Percentiles rank a stretch among this genome's conserved stretches.
Evolutionary conservation across 306 rosid species (phyloP).

Genomic region (Malus orientalis): DNA sequence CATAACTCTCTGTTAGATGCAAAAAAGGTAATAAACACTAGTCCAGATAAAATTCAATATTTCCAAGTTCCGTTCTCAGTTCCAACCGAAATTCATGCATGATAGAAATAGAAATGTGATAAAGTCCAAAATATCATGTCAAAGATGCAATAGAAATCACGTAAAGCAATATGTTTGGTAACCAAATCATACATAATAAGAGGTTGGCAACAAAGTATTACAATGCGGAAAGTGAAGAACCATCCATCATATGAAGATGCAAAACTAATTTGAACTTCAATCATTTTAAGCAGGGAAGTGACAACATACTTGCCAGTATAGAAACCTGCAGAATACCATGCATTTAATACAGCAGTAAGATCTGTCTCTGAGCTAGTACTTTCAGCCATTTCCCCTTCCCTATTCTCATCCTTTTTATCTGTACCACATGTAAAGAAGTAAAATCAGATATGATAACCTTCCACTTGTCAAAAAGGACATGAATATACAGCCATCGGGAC

Average conservation of each 20-base stretch:
- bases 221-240: not conserved
- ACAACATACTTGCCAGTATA: slow-evolving; percentile 68
- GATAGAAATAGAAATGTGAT: not conserved
- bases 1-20: not conserved
- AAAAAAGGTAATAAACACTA: not conserved
- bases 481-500: not conserved
- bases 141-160: not conserved
- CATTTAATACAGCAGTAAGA: slow-evolving; percentile 55
- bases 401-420: slow-evolving; percentile 31
- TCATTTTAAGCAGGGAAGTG: not conserved
- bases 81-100: not conserved
- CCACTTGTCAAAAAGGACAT: not conserved
- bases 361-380: slow-evolving; percentile 44
- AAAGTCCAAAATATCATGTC: not conserved
- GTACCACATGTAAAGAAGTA: slow-evolving; percentile 12
- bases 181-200: not conserved
- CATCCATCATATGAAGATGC: not conserved
- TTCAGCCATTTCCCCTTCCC: slow-evolving; percentile 23
- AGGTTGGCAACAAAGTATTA: not conserved
- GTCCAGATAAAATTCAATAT: not conserved
- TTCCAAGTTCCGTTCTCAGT: not conserved
- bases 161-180: not conserved
- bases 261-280: not conserved
- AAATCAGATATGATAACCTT: not conserved
- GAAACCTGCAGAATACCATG: slow-evolving; percentile 96